phyloP scores from a whole-genome alignment of 140 eudicot species.

The Artemisia princeps region DNA sequence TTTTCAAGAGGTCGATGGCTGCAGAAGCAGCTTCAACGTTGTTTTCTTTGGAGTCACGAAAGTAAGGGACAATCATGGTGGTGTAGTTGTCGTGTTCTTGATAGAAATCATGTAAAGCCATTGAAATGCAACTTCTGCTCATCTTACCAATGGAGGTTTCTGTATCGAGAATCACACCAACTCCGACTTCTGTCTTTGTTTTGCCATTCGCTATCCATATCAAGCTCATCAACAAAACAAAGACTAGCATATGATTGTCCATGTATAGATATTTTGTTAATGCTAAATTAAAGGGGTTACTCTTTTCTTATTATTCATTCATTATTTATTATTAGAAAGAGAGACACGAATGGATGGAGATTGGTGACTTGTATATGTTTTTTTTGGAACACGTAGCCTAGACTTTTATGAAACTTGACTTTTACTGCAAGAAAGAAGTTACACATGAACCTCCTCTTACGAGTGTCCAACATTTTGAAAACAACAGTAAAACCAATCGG shows the following conservation, averaged over 20 bases:
- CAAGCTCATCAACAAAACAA: background rate
- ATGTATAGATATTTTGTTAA: background rate
- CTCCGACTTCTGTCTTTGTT: slow-evolving; percentile 22
- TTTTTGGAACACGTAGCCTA: too few species aligned
- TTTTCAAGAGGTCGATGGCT: slow-evolving; percentile 35
- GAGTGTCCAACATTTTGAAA: too few species aligned
- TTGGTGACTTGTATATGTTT: too few species aligned
- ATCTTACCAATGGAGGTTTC: slow-evolving; percentile 26
- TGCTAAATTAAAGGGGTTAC: background rate
- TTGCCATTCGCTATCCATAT: background rate
- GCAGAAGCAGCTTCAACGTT: slow-evolving; percentile 43
- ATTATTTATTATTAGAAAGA: background rate
- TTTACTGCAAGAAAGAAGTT: too few species aligned
- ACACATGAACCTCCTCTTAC: too few species aligned
- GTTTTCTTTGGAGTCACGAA: slow-evolving; percentile 34
- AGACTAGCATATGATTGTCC: background rate
- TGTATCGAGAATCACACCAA: slow-evolving; percentile 35
- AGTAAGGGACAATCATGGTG: slow-evolving; percentile 27
- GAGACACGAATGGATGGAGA: too few species aligned
- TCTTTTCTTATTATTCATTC: background rate
- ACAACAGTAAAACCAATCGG: too few species aligned
- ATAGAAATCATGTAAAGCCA: slow-evolving; percentile 41
- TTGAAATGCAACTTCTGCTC: slow-evolving; percentile 30
- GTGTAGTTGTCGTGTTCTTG: slow-evolving; percentile 6
- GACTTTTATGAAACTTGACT: too few species aligned